Evolutionary conservation across 2,329 filamentous ascomycete genomes (phyloP).

Genomic region (Graphilbum sp.): DNA sequence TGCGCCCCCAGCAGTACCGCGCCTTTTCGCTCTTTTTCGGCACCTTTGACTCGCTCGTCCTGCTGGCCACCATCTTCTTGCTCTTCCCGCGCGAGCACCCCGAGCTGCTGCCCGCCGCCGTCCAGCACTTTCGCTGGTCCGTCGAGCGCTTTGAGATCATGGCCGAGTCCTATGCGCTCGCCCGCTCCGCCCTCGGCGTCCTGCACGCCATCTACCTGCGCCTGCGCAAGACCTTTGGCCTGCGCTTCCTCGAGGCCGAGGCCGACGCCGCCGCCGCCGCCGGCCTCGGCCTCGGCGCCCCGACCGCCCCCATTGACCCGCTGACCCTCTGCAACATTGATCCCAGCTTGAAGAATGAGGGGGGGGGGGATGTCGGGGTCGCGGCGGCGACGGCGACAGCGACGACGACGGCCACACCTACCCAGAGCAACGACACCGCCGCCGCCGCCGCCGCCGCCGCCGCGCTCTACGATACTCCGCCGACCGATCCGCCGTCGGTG

Average conservation of each 20-base stretch:
- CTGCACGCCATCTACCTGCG: slow-evolving; percentile 37
- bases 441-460: background rate
- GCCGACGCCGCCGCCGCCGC: slow-evolving; percentile 2
- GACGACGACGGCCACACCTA: background rate
- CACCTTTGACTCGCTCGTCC: slow-evolving; percentile 46
- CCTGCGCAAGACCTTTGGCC: slow-evolving; percentile 31
- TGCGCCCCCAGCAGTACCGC: slow-evolving; percentile 33
- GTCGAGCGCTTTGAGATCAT: slow-evolving; percentile 42
- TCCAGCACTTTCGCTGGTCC: slow-evolving; percentile 43
- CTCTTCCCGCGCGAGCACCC: slow-evolving; percentile 39
- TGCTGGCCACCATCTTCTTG: slow-evolving; percentile 44
- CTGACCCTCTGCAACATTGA: slow-evolving; percentile 10
- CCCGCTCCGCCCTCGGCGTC: slow-evolving; percentile 36
- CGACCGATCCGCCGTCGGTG: background rate
- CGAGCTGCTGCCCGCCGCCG: slow-evolving; percentile 27
- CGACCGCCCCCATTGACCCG: slow-evolving; percentile 5
- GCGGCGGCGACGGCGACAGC: background rate
- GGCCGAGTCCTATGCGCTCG: slow-evolving; percentile 34
- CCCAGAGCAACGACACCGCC: slow-evolving; percentile 5
- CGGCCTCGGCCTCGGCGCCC: too few relatives aligned
- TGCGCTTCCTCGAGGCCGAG: slow-evolving; percentile 13
- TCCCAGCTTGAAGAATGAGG: slow-evolving; percentile 7
- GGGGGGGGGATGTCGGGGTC: background rate
- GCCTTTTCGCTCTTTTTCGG: slow-evolving; percentile 43
- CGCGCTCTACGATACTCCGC: background rate